Evolutionary conservation across 352 stramenopile species (phyloP).

Genomic region (Globisporangium parvum): DNA sequence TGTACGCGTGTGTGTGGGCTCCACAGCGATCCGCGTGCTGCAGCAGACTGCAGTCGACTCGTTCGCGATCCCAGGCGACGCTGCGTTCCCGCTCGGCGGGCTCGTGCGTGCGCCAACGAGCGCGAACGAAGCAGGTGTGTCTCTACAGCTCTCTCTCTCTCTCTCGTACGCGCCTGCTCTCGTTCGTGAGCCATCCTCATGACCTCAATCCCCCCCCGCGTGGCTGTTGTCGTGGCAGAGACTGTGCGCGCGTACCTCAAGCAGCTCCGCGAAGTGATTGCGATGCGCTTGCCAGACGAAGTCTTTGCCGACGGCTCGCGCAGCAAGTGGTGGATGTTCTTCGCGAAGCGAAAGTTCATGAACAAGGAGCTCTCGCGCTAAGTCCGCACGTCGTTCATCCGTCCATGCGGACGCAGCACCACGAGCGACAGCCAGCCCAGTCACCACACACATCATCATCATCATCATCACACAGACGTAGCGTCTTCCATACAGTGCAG

Average conservation of each 20-base stretch:
- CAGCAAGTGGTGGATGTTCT: slow-evolving; percentile 95
- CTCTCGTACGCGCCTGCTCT: too few species aligned
- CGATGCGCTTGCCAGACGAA: slow-evolving; percentile 71
- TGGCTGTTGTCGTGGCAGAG: too few species aligned
- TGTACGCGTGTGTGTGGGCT: not conserved
- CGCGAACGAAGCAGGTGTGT: slow-evolving; percentile 67
- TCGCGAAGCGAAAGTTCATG: slow-evolving; percentile 94
- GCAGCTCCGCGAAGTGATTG: slow-evolving; percentile 84
- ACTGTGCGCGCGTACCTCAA: slow-evolving; percentile 88
- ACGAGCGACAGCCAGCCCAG: not conserved
- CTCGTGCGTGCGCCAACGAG: slow-evolving; percentile 68
- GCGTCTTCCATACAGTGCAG: not conserved
- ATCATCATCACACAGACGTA: slow-evolving; percentile 1
- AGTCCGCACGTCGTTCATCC: not conserved
- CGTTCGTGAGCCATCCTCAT: too few species aligned
- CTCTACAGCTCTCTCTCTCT: not conserved
- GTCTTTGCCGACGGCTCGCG: slow-evolving; percentile 81
- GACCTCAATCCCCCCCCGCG: too few species aligned
- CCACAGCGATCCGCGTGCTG: slow-evolving; percentile 62
- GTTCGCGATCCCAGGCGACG: slow-evolving; percentile 86
- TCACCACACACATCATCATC: not conserved
- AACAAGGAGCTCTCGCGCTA: slow-evolving; percentile 87
- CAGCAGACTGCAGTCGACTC: slow-evolving; percentile 77
- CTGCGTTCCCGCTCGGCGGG: slow-evolving; percentile 75
- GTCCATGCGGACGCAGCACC: not conserved